Base-by-base conservation (phyloP, 805 yeast species). In the Pichia ethanolica region DNA sequence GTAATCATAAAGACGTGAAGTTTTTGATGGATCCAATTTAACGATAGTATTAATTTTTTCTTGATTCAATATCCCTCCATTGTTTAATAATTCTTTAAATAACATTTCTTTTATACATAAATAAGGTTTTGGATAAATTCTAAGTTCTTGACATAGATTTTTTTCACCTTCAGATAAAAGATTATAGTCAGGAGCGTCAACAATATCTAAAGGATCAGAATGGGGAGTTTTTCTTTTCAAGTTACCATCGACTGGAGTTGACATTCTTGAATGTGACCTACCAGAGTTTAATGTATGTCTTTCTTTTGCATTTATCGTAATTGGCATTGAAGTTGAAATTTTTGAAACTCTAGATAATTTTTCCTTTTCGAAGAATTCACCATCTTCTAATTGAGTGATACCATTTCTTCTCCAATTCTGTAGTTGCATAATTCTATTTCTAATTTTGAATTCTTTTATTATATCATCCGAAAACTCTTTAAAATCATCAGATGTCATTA, bases 401-500 rank as follows among this genome's bases (percentile, higher is more conserved):
- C 99, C 99, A 64, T 88, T 84, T 44, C 82, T 77, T 54, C 99
- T 78, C 89, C 96, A 95, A 61, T 85, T 91, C 66, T 93, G 99
- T 33, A 95, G 70, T 66, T 89, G 97, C 46, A 84, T 86, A 44
- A 93, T 89, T 54, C 95, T 78, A 36, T 82, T 76, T 50, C 97
- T 75, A 56, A 87, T 81, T 57, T 81, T 82, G 46, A 88, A 74
- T 67, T 93, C 99, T 11, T 80, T 79, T 41, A 89, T 58, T 53
- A 89, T 75, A 62, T 86, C 95, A 34, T 76, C 79, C 5, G 83
- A 70, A 60, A 93, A 89, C 5, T 73, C 78, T 41, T 81, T 83
- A 65, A 84, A 93, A 70, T 93, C 99, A 34, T 77, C 73, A 5
- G 88, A 82, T 0, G 89, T 80, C 81, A 93, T 77, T 10, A 91